Evolutionary conservation across 1,284 basidiomycete genomes (phyloP), one percentile per base, ranked within the genome.

Genomic region (Malassezia japonica): DNA sequence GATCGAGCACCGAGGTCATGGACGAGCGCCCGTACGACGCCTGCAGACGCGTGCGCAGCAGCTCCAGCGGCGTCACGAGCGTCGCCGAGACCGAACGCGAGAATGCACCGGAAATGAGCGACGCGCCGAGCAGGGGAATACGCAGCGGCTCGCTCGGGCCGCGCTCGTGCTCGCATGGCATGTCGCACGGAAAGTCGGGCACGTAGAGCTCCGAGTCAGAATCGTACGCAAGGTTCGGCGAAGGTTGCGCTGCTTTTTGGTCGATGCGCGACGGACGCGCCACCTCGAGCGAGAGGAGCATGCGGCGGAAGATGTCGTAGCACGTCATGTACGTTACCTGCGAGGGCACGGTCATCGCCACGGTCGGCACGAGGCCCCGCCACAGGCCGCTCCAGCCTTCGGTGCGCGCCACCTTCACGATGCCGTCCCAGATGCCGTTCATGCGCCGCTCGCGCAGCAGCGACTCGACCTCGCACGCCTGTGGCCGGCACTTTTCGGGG

Each of bases 241-340:
- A n/a, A n/a, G n/a, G n/a, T n/a, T n/a, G n/a, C n/a, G n/a, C n/a
- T n/a, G n/a, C n/a, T n/a, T n/a, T n/a, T n/a, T n/a, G n/a, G 5
- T 40, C 38, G 27, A 40, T 25, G 9, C 7, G 24, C 16, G 13
- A 24, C 13, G 28, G 38, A 8, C 15, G 23, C 8, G 15, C 23
- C 21, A 50, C 23, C 27, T 47, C 33, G 37, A 55, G 50, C 3
- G 39, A 47, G 6, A 74, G 53, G 15, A 72, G 55, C 13, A 53
- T 50, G 20, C 63, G 79, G 12, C 89, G 78, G 18, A 96, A 81
- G 70, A 86, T 82, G 74, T 96, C 92, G 74, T 98, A 98, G 24
- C 87, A 89, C 42, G 95, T 79, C 83, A 98, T 98, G 75, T 98
- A 98, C 31, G 83, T 81, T 40, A 91, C 89, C 42, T 91, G 83